Evolutionary conservation across 495 filamentous ascomycete species (phyloP).

Genomic region (Neurospora cerealis): DNA sequence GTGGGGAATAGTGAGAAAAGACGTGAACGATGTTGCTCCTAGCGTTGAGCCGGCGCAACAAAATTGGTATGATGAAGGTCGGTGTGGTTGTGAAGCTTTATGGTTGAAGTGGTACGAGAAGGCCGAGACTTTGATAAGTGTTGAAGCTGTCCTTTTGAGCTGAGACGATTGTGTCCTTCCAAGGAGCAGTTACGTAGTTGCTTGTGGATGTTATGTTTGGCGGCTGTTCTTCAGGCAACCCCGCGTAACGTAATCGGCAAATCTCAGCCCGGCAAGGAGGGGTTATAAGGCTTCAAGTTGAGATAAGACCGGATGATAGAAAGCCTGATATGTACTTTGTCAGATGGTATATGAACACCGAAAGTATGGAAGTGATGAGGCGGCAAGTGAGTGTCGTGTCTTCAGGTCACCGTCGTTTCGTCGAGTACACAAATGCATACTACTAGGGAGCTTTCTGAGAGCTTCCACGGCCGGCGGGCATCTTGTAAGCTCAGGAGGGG

Average conservation of each 20-base stretch:
- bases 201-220: background rate
- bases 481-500: conserved; percentile 9
- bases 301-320: background rate
- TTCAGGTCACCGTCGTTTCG: background rate
- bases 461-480: conserved; percentile 5
- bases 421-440: background rate
- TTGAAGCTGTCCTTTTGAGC: background rate
- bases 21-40: background rate
- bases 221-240: background rate
- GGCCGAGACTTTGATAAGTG: background rate
- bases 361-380: background rate
- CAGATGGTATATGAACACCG: background rate
- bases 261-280: background rate
- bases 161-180: background rate
- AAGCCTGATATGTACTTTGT: background rate
- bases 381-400: background rate
- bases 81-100: background rate
- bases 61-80: background rate
- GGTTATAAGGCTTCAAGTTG: background rate
- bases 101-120: background rate
- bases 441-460: conserved; percentile 1
- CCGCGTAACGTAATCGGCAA: background rate
- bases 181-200: background rate
- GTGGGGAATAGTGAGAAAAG: background rate
- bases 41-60: background rate